Base-by-base conservation (phyloP, 805 yeast species). In the Starmerella scarabaei region DNA sequence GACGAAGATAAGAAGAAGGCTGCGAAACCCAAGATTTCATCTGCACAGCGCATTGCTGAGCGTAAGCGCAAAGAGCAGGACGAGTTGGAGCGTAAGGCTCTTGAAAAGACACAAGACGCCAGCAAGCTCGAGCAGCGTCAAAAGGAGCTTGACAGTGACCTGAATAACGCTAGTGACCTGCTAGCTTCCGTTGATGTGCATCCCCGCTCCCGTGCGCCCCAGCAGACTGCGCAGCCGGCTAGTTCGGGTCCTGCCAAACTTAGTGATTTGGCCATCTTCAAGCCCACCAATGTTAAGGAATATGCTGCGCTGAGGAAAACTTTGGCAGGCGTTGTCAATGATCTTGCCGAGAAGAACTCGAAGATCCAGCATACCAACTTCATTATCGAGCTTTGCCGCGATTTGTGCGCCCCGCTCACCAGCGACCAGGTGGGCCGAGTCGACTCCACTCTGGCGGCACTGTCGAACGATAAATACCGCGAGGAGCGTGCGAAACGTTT, bases 161-260 rank as follows among this genome's bases (percentile, higher is more conserved):
- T 88, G 60, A 83, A 82, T 61, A 83, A 82, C 57, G 97, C 98
- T 23, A 88, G 94, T 7, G 93, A 82, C 53, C 67, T 88, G 52
- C 84, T 88, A 57, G 94, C 85, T 23, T 94, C 85, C 24, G 57
- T 58, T 17, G 60, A 57, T 38, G 49, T 57, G 33, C 63, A 59
- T 44, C 63, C 63, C 21, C 49, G 61, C 4, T 37, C 46, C 12
- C 37, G 41, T 34, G 14, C 33, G 9, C 31, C 38, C 69, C 71
- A 39, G 72, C 35, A 41, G 11, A 44, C 52, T 2, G 40, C 48
- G 14, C 43, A 40, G 61, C 53, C 49, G 3, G 49, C 47, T 2
- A 33, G 51, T 14, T 64, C 63, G 5, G 59, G 59, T 7, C 59
- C 60, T 12, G 44, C 57, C 19, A 55, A 61, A 49, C 54, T 62